phyloP scores from a whole-genome alignment of 2,329 filamentous ascomycete genomes.

The Fusarium sp. region DNA sequence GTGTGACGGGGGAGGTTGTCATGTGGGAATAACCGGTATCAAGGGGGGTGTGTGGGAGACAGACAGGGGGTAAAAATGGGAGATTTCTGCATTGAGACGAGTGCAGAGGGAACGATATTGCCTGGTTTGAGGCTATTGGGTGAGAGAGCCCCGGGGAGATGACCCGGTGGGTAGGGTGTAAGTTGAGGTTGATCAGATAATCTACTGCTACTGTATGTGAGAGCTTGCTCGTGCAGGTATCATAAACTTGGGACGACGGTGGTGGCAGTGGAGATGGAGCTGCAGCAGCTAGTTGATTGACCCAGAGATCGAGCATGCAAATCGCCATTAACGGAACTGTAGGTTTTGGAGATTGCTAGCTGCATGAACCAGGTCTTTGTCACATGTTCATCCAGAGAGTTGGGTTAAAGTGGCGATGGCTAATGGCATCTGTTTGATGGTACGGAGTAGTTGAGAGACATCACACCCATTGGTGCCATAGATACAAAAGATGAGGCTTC shows the following conservation, averaged over 20 bases:
- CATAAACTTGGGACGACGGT: conserved; percentile 8
- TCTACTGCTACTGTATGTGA: not conserved
- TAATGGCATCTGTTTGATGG: not conserved
- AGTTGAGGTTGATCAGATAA: conserved; percentile 22
- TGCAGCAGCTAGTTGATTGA: not conserved
- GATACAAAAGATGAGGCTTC: not conserved
- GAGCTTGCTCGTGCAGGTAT: conserved; percentile 11
- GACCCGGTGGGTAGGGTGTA: conserved; percentile 15
- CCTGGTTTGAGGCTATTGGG: conserved; percentile 23
- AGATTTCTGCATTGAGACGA: conserved; percentile 34
- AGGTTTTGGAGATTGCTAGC: not conserved
- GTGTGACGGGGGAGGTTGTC: conserved; percentile 32
- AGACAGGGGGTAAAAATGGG: conserved; percentile 32
- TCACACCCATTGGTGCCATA: not conserved
- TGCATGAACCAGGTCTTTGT: conserved; percentile 1
- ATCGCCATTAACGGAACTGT: not conserved
- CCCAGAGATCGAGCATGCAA: not conserved
- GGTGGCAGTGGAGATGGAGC: conserved; percentile 1
- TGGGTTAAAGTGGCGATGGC: not conserved
- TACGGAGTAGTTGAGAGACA: not conserved
- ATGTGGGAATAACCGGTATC: conserved; percentile 35
- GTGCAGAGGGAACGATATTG: conserved; percentile 25
- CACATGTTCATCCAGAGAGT: conserved; percentile 17
- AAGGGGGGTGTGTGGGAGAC: conserved; percentile 14
- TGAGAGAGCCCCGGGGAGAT: conserved; percentile 7